Evolutionary conservation across 2,329 filamentous ascomycete species (phyloP).

Genomic region (Phaeomoniella chlamydospora): DNA sequence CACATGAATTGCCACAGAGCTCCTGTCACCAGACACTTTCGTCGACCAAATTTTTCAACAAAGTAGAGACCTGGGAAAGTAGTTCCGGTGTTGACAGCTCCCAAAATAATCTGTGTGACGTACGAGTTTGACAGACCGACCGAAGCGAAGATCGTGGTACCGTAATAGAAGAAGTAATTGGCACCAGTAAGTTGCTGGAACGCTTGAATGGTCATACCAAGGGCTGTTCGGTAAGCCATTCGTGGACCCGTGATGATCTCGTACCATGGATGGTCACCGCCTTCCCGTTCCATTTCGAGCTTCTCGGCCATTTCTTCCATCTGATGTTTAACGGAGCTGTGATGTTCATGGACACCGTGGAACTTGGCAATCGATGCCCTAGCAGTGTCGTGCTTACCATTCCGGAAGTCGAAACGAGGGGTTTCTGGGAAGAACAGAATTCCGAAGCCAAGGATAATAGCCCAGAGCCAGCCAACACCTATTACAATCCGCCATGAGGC

Average conservation of each 20-base stretch:
- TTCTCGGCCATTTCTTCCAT: slow-evolving; percentile 44
- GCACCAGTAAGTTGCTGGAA: slow-evolving; percentile 33
- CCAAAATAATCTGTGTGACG: slow-evolving; percentile 47
- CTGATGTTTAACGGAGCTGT: slow-evolving; percentile 39
- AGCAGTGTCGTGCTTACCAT: slow-evolving; percentile 36
- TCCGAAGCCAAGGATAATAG: slow-evolving; percentile 37
- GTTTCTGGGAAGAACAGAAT: slow-evolving; percentile 43
- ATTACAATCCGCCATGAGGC: slow-evolving; percentile 35
- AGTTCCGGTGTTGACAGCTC: slow-evolving; percentile 52
- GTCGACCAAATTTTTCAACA: slow-evolving; percentile 55
- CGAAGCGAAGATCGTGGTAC: slow-evolving; percentile 48
- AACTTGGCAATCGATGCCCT: slow-evolving; percentile 37
- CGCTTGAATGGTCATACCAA: slow-evolving; percentile 30
- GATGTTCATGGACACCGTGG: slow-evolving; percentile 41
- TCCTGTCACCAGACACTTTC: slow-evolving; percentile 52
- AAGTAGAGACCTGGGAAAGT: slow-evolving; percentile 56
- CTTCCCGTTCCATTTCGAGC: slow-evolving; percentile 38
- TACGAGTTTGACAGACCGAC: slow-evolving; percentile 53
- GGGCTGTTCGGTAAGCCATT: slow-evolving; percentile 30
- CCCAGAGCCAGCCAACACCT: slow-evolving; percentile 44
- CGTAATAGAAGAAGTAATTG: slow-evolving; percentile 38
- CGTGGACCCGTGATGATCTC: slow-evolving; percentile 31
- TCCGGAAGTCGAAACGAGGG: slow-evolving; percentile 43
- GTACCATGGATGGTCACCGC: slow-evolving; percentile 23
- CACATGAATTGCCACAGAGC: slow-evolving; percentile 55